Percentiles rank a stretch among this genome's conserved stretches.
These are phyloP conservation scores for Speleostelium caveatum DNA, from an alignment of 78 protist species.

Conservation along the genomic window DNA sequence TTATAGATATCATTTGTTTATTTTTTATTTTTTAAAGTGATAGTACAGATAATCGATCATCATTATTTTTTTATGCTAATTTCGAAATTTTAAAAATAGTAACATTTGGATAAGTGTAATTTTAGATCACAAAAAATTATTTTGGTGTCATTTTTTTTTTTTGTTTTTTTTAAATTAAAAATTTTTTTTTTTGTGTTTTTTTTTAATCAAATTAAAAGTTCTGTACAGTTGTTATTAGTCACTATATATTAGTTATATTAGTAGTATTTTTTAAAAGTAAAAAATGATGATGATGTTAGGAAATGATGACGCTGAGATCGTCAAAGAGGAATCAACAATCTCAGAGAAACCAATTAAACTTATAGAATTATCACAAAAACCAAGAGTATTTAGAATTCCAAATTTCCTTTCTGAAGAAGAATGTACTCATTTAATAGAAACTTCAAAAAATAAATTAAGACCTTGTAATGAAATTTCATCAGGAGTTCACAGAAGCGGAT, in stretches of 20 bases:
- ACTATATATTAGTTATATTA: too few species aligned
- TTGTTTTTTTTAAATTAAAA: not conserved
- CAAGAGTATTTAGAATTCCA: conserved; percentile 73
- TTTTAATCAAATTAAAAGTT: not conserved
- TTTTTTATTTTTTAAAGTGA: too few species aligned
- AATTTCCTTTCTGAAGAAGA: conserved; percentile 55
- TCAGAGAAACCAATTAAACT: conserved; percentile 34
- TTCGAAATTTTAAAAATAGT: too few species aligned
- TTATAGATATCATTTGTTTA: not conserved
- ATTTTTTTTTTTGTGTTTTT: not conserved
- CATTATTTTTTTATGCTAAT: too few species aligned
- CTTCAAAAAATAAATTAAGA: conserved; percentile 48
- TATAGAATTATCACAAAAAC: conserved; percentile 37
- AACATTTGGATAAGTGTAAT: too few species aligned
- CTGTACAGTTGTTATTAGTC: too few species aligned
- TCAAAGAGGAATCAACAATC: conserved; percentile 4
- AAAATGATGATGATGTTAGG: conserved; percentile 72
- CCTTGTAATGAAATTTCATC: conserved; percentile 79
- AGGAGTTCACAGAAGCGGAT: conserved; percentile 74
- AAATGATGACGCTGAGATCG: conserved; percentile 51
- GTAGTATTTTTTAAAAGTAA: not conserved
- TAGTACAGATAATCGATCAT: too few species aligned
- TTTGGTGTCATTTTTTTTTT: not conserved
- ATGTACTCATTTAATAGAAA: conserved; percentile 58
- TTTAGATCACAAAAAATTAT: too few species aligned